Evolutionary conservation across 169 alveolate genomes (phyloP).

Genomic region (Plasmodium billcollinsi): DNA sequence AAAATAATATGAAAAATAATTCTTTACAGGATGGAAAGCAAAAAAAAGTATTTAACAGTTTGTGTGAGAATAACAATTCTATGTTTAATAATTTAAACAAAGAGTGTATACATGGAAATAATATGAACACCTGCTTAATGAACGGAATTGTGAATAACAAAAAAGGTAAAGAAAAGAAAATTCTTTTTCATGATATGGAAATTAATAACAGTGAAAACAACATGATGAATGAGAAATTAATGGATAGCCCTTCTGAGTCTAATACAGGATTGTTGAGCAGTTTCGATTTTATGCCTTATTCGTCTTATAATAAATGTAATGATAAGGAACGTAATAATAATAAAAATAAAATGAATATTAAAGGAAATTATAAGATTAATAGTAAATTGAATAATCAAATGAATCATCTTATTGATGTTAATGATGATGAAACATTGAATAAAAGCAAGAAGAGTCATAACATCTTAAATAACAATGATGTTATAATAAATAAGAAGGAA

Average conservation of each 20-base stretch:
- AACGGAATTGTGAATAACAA: slow-evolving; percentile 11
- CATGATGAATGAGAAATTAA: slow-evolving; percentile 1
- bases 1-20: background rate
- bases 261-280: background rate
- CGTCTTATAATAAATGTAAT: background rate
- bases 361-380: slow-evolving; percentile 19
- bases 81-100: slow-evolving; percentile 2
- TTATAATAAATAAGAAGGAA: too few relatives aligned
- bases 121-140: slow-evolving; percentile 7
- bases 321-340: slow-evolving; percentile 9
- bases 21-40: too few relatives aligned
- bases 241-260: background rate
- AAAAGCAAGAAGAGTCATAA: background rate
- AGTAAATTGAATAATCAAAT: background rate
- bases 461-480: too few relatives aligned
- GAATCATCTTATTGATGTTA: background rate
- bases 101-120: slow-evolving; percentile 23
- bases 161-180: slow-evolving; percentile 18
- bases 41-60: too few relatives aligned
- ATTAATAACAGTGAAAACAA: slow-evolving; percentile 5
- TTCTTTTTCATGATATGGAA: background rate
- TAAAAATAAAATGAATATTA: background rate
- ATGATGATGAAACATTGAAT: slow-evolving; percentile 7
- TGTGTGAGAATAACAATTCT: too few relatives aligned
- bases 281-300: background rate